phyloP scores from a whole-genome alignment of 1,139 yeast genomes.

The Yamadazyma oceani region DNA sequence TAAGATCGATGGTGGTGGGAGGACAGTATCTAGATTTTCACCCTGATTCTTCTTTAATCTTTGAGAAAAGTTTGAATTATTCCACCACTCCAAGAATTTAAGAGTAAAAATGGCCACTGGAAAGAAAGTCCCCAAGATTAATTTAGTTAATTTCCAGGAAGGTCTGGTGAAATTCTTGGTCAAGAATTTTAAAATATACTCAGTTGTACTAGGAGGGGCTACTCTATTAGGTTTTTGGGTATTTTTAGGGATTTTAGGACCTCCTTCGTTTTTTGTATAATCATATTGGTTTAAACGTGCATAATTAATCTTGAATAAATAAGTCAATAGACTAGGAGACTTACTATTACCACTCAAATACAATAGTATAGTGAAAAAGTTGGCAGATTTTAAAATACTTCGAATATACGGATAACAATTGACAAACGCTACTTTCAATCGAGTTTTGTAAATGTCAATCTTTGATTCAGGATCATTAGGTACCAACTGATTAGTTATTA shows the following conservation, averaged over 20 bases:
- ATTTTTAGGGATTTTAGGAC: slow-evolving; percentile 12
- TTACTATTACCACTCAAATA: slow-evolving; percentile 69
- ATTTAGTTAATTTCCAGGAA: slow-evolving; percentile 35
- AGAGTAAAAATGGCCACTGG: slow-evolving; percentile 84
- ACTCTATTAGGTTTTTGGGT: slow-evolving; percentile 27
- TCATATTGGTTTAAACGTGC: slow-evolving; percentile 69
- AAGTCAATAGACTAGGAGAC: slow-evolving; percentile 65
- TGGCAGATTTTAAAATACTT: slow-evolving; percentile 46
- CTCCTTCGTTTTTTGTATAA: slow-evolving; percentile 49
- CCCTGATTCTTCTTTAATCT: slow-evolving; percentile 57
- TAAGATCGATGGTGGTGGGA: slow-evolving; percentile 54
- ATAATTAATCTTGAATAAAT: slow-evolving; percentile 63
- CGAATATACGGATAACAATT: slow-evolving; percentile 62
- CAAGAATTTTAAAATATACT: slow-evolving; percentile 34
- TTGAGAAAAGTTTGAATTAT: slow-evolving; percentile 70
- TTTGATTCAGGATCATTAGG: slow-evolving; percentile 31
- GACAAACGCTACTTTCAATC: slow-evolving; percentile 48
- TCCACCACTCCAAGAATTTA: slow-evolving; percentile 96
- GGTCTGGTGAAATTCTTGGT: slow-evolving; percentile 39
- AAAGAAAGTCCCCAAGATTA: slow-evolving; percentile 56
- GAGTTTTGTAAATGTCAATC: slow-evolving; percentile 28
- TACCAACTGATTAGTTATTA: slow-evolving; percentile 47
- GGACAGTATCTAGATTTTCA: slow-evolving; percentile 46
- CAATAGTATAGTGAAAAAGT: slow-evolving; percentile 60
- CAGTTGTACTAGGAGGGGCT: slow-evolving; percentile 56